These are phyloP conservation scores for Cladobotryum mycophilum DNA, from an alignment of 2,329 filamentous ascomycete species.

Conservation along the genomic window DNA sequence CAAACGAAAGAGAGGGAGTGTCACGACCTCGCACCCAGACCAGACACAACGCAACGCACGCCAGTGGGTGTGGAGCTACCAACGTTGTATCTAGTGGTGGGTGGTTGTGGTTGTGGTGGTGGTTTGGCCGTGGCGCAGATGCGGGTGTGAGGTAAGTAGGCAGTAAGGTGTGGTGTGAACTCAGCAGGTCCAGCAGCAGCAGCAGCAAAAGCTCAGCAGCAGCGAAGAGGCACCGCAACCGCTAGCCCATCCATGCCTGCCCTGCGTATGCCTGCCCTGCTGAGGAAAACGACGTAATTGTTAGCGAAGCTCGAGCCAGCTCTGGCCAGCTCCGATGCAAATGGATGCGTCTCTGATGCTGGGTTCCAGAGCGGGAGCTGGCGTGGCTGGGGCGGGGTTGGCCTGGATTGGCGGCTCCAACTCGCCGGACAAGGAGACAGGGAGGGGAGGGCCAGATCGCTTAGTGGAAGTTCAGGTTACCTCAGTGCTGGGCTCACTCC, in stretches of 20 bases:
- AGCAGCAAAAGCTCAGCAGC: not conserved
- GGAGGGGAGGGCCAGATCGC: too few relatives aligned
- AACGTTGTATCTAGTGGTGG: not conserved
- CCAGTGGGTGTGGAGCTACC: slow-evolving; percentile 5
- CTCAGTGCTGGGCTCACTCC: too few relatives aligned
- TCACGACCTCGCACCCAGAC: not conserved
- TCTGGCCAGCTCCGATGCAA: not conserved
- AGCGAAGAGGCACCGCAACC: not conserved
- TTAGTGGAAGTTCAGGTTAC: too few relatives aligned
- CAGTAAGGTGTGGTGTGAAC: not conserved
- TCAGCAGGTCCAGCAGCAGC: not conserved
- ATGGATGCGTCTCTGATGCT: too few relatives aligned
- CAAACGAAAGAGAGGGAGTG: slow-evolving; percentile 2
- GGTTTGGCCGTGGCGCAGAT: slow-evolving; percentile 6
- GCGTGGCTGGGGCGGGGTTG: too few relatives aligned
- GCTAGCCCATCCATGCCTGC: not conserved
- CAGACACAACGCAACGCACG: not conserved
- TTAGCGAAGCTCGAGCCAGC: not conserved
- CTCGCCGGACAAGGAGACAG: too few relatives aligned
- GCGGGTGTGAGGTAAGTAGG: not conserved
- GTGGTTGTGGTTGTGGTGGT: not conserved
- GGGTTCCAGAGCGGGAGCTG: too few relatives aligned
- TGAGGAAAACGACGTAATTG: not conserved
- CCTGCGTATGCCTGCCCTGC: not conserved
- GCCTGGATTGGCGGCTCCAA: too few relatives aligned